These are phyloP conservation scores for Acanthamoeba triangularis DNA, from an alignment of 208 protist species.

Conservation along the genomic window DNA sequence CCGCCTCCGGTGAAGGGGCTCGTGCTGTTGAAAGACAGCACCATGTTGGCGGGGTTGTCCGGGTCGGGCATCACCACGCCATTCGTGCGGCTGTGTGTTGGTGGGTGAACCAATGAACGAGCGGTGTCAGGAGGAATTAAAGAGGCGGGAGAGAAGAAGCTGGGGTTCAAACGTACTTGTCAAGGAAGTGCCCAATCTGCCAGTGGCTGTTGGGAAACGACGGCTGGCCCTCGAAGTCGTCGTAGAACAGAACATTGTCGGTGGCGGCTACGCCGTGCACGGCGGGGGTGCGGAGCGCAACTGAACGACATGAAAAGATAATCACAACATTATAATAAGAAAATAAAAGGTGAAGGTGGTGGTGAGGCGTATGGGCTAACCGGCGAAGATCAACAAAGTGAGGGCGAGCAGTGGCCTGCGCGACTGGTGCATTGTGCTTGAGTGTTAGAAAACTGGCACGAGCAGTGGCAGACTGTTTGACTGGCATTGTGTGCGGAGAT, in stretches of 20 bases:
- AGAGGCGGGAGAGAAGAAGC: not conserved
- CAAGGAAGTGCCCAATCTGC: not conserved
- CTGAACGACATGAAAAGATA: too few species aligned
- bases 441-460: too few species aligned
- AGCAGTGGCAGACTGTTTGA: too few species aligned
- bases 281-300: too few species aligned
- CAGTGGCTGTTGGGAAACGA: not conserved
- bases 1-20: not conserved
- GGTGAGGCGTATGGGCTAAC: not conserved
- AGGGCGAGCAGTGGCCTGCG: too few species aligned
- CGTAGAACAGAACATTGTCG: not conserved
- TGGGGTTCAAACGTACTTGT: not conserved
- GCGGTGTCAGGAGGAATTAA: too few species aligned
- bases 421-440: too few species aligned
- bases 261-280: not conserved
- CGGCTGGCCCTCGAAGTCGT: not conserved
- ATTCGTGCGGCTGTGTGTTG: not conserved
- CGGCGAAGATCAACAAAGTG: not conserved
- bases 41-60: not conserved
- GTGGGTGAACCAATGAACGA: not conserved
- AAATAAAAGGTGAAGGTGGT: too few species aligned
- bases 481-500: too few species aligned
- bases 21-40: not conserved
- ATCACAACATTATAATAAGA: too few species aligned
- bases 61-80: not conserved